phyloP scores from a whole-genome alignment of 2,329 filamentous ascomycete species.

The Neophaeococcomyces mojaviensis region DNA sequence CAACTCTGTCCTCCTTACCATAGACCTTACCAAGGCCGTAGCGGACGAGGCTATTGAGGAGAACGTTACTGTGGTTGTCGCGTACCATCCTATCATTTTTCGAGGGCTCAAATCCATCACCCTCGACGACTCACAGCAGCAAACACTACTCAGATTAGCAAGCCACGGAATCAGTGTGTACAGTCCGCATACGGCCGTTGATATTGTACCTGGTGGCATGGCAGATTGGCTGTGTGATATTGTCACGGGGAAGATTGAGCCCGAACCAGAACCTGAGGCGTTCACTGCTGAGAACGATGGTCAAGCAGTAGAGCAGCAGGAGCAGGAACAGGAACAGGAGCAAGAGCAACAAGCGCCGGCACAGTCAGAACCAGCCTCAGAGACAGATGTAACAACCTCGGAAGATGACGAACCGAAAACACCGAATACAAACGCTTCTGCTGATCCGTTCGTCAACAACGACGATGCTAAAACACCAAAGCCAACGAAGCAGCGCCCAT shows the following conservation, averaged over 20 bases:
- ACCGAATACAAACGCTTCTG: slow-evolving; percentile 9
- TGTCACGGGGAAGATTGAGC: slow-evolving; percentile 51
- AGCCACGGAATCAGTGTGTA: slow-evolving; percentile 90
- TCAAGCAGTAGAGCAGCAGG: slow-evolving; percentile 6
- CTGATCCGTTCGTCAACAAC: slow-evolving; percentile 31
- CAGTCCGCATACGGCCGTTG: slow-evolving; percentile 89
- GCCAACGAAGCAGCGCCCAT: slow-evolving; percentile 9
- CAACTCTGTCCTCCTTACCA: slow-evolving; percentile 70
- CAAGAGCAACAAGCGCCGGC: too few relatives aligned
- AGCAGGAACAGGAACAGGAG: too few relatives aligned
- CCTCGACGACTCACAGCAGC: slow-evolving; percentile 75
- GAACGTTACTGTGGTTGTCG: slow-evolving; percentile 70
- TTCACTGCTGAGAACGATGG: slow-evolving; percentile 20
- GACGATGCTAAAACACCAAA: slow-evolving; percentile 18
- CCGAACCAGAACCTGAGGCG: slow-evolving; percentile 21
- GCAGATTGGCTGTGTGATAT: slow-evolving; percentile 93
- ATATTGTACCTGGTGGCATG: slow-evolving; percentile 75
- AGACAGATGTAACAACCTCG: slow-evolving; percentile 21
- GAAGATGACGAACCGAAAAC: slow-evolving; percentile 11
- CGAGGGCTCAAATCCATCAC: slow-evolving; percentile 83
- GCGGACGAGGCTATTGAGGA: slow-evolving; percentile 80
- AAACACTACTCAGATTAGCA: slow-evolving; percentile 71
- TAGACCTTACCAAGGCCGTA: slow-evolving; percentile 83
- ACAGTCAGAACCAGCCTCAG: slow-evolving; percentile 20
- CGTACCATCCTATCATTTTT: slow-evolving; percentile 98